Evolutionary conservation across 78 protist genomes (phyloP).

Genomic region (Creolimax fragrantissima): DNA sequence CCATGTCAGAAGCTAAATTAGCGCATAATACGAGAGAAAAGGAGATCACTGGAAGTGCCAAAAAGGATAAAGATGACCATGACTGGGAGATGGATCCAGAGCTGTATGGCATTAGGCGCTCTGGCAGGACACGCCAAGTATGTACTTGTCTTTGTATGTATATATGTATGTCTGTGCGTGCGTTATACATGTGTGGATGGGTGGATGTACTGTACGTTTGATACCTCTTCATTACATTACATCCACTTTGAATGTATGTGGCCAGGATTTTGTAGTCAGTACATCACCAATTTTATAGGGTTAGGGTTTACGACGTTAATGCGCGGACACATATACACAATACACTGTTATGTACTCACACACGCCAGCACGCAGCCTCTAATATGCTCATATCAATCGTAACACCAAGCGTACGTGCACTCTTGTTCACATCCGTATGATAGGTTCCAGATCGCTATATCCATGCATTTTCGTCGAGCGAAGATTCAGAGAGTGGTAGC

Average conservation of each 20-base stretch:
- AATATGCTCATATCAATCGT: too few species aligned
- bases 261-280: neutral
- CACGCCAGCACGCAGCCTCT: too few species aligned
- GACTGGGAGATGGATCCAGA: slow-evolving; percentile 12
- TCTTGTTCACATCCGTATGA: neutral
- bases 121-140: neutral
- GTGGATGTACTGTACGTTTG: neutral
- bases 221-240: neutral
- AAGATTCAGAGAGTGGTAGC: neutral
- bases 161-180: neutral
- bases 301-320: too few species aligned
- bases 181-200: neutral
- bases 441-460: neutral
- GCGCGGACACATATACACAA: neutral
- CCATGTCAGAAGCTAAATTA: neutral
- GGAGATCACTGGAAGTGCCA: neutral
- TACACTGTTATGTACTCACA: neutral
- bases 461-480: neutral
- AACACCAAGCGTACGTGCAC: neutral
- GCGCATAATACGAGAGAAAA: neutral
- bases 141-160: neutral
- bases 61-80: neutral
- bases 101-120: neutral
- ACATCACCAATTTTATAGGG: too few species aligned
- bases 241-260: neutral